phyloP scores from a whole-genome alignment of 495 filamentous ascomycete species.

The Hypoxylon rickii region DNA sequence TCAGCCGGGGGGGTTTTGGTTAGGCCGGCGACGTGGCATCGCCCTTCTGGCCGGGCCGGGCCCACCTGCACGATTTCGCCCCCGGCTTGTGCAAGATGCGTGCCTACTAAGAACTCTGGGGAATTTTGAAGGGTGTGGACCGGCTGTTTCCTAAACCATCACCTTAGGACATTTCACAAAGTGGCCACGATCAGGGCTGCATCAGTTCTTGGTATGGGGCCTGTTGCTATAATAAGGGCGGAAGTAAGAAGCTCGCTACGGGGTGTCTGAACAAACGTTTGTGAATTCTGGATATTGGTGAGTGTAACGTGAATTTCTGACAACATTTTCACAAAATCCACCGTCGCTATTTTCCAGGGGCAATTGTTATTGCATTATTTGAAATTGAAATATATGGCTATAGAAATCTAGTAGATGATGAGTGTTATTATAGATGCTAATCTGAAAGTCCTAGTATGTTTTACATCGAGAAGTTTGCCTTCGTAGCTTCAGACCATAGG shows the following conservation, averaged over 20 bases:
- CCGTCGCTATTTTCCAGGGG: too few species aligned
- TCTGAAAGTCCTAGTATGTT: neutral
- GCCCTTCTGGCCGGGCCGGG: constrained; percentile 29
- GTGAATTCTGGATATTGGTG: neutral
- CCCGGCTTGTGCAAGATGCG: constrained; percentile 30
- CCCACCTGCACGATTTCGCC: constrained; percentile 37
- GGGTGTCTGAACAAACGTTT: constrained; percentile 7
- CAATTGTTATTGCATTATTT: too few species aligned
- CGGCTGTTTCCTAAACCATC: constrained; percentile 23
- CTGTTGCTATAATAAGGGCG: constrained; percentile 9
- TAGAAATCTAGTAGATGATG: too few species aligned
- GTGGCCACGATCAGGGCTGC: constrained; percentile 21
- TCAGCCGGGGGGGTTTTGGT: constrained; percentile 22
- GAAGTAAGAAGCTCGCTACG: constrained; percentile 11
- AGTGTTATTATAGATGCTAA: too few species aligned
- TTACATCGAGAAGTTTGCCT: neutral
- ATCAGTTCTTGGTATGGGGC: constrained; percentile 22
- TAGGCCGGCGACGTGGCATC: constrained; percentile 36
- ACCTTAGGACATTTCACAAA: neutral
- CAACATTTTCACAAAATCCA: too few species aligned
- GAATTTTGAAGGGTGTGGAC: constrained; percentile 20
- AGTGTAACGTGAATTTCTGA: constrained; percentile 14
- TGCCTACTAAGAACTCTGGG: constrained; percentile 29
- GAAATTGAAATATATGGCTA: too few species aligned
- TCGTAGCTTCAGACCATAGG: neutral